Conservation (phyloP, 78 protist genomes). For the Dictyostelium firmibasis region DNA sequence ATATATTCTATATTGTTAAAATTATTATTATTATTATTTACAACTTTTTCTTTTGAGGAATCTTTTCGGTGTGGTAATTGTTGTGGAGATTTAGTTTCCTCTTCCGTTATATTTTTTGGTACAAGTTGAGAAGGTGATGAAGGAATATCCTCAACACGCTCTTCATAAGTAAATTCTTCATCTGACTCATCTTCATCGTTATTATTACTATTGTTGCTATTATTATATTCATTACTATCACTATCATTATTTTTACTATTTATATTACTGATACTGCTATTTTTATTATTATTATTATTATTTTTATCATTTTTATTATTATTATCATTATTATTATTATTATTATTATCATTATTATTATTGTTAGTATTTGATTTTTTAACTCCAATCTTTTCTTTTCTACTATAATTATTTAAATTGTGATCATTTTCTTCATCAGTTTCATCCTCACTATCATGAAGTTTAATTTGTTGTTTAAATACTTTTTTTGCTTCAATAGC, state of each 20-base stretch:
- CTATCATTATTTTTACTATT: no score
- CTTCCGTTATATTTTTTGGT: not conserved
- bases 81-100: not conserved
- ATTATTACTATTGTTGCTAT: no score
- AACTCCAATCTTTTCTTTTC: not conserved
- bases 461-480: not conserved
- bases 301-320: no score
- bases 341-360: no score
- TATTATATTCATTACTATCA: no score
- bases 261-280: no score
- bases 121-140: not conserved
- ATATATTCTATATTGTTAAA: not conserved
- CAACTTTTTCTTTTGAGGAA: not conserved
- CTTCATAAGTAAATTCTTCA: not conserved
- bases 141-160: not conserved
- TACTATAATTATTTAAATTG: not conserved
- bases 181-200: not conserved
- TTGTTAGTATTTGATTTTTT: no score
- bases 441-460: not conserved
- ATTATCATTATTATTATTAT: no score
- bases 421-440: not conserved
- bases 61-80: not conserved
- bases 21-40: not conserved
- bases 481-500: not conserved
- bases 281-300: no score